phyloP scores from a whole-genome alignment of 2,329 filamentous ascomycete species.

The Diaporthe batatas region DNA sequence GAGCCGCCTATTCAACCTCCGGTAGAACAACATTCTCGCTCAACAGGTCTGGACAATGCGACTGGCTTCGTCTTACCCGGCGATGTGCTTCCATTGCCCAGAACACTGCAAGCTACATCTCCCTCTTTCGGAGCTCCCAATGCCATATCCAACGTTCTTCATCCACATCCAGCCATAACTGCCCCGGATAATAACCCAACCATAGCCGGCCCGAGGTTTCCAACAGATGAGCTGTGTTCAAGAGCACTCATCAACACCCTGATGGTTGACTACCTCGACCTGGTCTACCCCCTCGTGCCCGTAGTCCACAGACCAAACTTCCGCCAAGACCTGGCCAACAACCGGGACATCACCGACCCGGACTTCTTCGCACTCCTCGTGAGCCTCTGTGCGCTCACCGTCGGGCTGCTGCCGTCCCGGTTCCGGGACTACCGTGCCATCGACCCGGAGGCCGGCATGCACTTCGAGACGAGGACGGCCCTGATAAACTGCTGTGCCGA shows the following conservation, averaged over 20 bases:
- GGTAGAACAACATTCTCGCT: neutral
- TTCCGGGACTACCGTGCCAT: conserved; percentile 46
- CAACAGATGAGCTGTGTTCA: conserved; percentile 48
- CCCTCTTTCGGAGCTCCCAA: neutral
- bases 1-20: neutral
- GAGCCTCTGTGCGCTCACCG: conserved; percentile 46
- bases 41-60: neutral
- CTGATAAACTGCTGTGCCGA: conserved; percentile 48
- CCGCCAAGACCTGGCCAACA: conserved; percentile 44
- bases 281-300: conserved; percentile 47
- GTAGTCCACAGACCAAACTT: conserved; percentile 47
- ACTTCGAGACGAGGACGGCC: conserved; percentile 46
- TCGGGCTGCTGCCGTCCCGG: conserved; percentile 48
- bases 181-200: neutral
- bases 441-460: conserved; percentile 42
- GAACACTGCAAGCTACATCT: neutral
- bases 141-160: neutral
- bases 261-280: conserved; percentile 47
- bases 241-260: conserved; percentile 45
- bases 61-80: conserved; percentile 15
- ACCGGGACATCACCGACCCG: conserved; percentile 45
- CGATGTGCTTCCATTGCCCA: conserved; percentile 19
- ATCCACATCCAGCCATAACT: neutral
- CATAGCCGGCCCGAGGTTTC: conserved; percentile 37
- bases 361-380: conserved; percentile 48